Evolutionary conservation across 768 basidiomycete species (phyloP).

Genomic region (Leccinum barrowsii): DNA sequence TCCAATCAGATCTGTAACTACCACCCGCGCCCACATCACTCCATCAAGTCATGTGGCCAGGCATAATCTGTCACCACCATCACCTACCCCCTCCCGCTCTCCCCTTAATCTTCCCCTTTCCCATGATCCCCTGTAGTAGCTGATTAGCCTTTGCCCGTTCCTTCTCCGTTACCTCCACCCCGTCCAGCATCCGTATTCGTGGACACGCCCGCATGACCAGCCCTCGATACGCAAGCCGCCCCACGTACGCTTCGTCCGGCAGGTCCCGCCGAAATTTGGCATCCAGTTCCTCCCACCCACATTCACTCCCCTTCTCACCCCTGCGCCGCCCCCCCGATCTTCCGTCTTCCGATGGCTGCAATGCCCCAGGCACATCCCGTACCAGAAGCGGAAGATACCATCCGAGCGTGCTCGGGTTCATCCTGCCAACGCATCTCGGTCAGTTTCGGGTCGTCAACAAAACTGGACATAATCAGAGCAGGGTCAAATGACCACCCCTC

Average conservation of each 20-base stretch:
- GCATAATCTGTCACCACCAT: slow-evolving; percentile 30
- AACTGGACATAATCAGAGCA: background rate
- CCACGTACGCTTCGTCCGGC: slow-evolving; percentile 84
- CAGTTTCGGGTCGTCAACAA: slow-evolving; percentile 24
- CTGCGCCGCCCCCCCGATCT: slow-evolving; percentile 18
- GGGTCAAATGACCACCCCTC: background rate
- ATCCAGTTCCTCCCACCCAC: slow-evolving; percentile 75
- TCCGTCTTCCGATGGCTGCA: slow-evolving; percentile 54
- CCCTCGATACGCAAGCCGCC: slow-evolving; percentile 86
- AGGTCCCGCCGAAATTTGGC: slow-evolving; percentile 83
- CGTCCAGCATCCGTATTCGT: slow-evolving; percentile 74
- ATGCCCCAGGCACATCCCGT: slow-evolving; percentile 59
- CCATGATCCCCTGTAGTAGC: slow-evolving; percentile 56
- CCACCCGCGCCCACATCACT: background rate
- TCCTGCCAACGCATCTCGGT: slow-evolving; percentile 41
- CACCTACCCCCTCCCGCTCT: slow-evolving; percentile 11
- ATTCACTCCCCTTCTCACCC: slow-evolving; percentile 30
- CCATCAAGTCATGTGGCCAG: slow-evolving; percentile 27
- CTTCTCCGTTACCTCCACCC: slow-evolving; percentile 76
- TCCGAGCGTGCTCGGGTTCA: slow-evolving; percentile 96
- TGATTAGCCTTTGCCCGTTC: slow-evolving; percentile 81
- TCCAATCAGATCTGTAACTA: slow-evolving; percentile 14
- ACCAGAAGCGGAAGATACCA: slow-evolving; percentile 92
- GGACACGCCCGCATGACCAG: slow-evolving; percentile 76
- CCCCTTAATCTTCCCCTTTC: slow-evolving; percentile 37